Conservation (phyloP, 2,329 filamentous ascomycete genomes). For the Xylariaceae sp. region DNA sequence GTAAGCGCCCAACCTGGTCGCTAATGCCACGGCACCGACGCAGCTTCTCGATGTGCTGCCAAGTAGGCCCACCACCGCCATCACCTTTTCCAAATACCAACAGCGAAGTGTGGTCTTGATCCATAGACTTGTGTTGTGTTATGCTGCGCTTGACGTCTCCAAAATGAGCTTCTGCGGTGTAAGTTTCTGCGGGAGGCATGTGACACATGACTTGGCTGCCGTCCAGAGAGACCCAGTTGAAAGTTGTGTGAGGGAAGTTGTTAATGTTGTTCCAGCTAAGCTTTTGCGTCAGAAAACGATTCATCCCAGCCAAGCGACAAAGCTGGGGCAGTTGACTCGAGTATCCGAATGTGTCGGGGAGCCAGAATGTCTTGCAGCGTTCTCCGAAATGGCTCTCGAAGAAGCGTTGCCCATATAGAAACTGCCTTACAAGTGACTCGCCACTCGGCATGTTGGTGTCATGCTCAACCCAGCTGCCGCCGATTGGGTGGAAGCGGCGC, state of each 20-base stretch:
- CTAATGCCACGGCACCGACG: constrained; percentile 86
- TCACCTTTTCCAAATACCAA: constrained; percentile 96
- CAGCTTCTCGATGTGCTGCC: constrained; percentile 91
- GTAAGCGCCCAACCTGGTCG: constrained; percentile 78
- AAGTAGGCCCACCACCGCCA: constrained; percentile 91
- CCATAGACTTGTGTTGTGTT: constrained; percentile 90
- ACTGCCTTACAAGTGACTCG: constrained; percentile 89
- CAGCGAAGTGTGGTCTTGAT: constrained; percentile 84
- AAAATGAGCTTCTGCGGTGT: constrained; percentile 91
- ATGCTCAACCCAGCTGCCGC: constrained; percentile 97
- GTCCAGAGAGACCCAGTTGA: constrained; percentile 96
- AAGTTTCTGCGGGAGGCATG: constrained; percentile 94
- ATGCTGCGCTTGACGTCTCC: constrained; percentile 89
- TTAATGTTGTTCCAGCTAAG: constrained; percentile 99
- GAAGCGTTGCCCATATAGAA: constrained; percentile 91
- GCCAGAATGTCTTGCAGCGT: constrained; percentile 89
- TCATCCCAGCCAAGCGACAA: constrained; percentile 92
- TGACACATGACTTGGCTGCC: constrained; percentile 96
- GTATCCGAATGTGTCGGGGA: constrained; percentile 97
- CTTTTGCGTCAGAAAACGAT: constrained; percentile 94
- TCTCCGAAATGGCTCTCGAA: constrained; percentile 91
- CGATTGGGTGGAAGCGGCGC: constrained; percentile 89
- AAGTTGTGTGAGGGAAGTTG: constrained; percentile 96
- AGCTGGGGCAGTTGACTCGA: constrained; percentile 91
- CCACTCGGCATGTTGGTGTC: constrained; percentile 97